Evolutionary conservation across 208 protist genomes (phyloP).

Genomic region (Wallacemonas sp.): DNA sequence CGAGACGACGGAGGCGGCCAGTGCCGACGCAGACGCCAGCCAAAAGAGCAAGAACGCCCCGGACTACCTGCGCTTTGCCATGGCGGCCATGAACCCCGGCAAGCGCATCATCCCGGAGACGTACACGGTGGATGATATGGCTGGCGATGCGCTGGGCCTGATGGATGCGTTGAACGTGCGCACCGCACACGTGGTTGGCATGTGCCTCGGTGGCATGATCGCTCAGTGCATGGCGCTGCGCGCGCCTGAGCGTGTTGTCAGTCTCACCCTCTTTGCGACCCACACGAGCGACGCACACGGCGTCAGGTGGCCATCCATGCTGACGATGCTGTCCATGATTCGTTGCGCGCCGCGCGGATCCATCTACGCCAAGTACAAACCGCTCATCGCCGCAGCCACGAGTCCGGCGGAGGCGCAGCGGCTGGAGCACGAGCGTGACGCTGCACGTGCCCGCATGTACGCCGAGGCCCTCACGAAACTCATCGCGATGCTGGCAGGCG

Average conservation of each 20-base stretch:
- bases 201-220: constrained; percentile 77
- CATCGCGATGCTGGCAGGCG: constrained; percentile 36
- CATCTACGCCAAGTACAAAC: constrained; percentile 30
- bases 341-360: constrained; percentile 32
- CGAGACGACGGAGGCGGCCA: not conserved
- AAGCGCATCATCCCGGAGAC: constrained; percentile 34
- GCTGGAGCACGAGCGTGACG: constrained; percentile 29
- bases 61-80: constrained; percentile 18
- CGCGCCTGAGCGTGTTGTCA: constrained; percentile 46
- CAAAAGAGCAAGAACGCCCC: not conserved
- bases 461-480: constrained; percentile 35
- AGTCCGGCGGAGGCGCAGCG: constrained; percentile 28
- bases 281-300: constrained; percentile 28
- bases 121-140: constrained; percentile 68
- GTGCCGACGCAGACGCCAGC: constrained; percentile 13
- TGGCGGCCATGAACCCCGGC: constrained; percentile 33
- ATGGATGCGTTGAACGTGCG: constrained; percentile 41
- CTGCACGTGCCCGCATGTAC: constrained; percentile 33
- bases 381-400: constrained; percentile 24
- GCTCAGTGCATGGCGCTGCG: constrained; percentile 57
- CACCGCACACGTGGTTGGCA: constrained; percentile 65
- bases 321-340: constrained; percentile 42
- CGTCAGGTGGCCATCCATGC: constrained; percentile 43
- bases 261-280: constrained; percentile 51
- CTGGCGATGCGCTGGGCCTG: constrained; percentile 59